A percentile compares a stretch with the other conserved stretches of the same genome.
These are phyloP conservation scores for Naegleria gruberi DNA, from an alignment of 208 protist genomes.

Conservation along the genomic window DNA sequence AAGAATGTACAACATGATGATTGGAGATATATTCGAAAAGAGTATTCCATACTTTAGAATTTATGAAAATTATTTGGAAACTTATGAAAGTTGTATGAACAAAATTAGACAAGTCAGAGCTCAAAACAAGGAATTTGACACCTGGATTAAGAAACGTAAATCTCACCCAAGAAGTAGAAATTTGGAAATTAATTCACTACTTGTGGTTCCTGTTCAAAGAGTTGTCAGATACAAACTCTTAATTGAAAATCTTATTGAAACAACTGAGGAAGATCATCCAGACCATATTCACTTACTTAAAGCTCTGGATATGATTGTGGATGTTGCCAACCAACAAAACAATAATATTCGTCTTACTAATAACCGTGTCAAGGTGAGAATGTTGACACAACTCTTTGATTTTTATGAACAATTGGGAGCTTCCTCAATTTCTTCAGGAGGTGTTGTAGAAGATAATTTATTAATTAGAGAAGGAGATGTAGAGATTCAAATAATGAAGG, in stretches of 20 bases:
- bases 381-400: neutral
- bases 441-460: no score
- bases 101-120: neutral
- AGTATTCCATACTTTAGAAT: neutral
- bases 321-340: neutral
- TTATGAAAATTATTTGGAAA: neutral
- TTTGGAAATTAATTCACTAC: neutral
- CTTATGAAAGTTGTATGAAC: neutral
- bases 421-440: neutral
- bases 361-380: neutral
- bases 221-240: constrained; percentile 42
- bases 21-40: neutral
- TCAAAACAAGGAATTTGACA: neutral
- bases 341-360: neutral
- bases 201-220: constrained; percentile 38
- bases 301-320: neutral
- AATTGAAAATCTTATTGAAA: constrained; percentile 35
- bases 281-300: neutral
- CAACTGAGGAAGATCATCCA: constrained; percentile 20
- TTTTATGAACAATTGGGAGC: neutral
- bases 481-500: neutral
- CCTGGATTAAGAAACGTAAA: neutral
- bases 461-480: no score
- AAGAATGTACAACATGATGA: neutral
- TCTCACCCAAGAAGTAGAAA: no score